Percentiles rank a stretch among this genome's conserved stretches.
Evolutionary conservation across 306 rosid species (phyloP).

Genomic region (Cyclanthera cordifolia): DNA sequence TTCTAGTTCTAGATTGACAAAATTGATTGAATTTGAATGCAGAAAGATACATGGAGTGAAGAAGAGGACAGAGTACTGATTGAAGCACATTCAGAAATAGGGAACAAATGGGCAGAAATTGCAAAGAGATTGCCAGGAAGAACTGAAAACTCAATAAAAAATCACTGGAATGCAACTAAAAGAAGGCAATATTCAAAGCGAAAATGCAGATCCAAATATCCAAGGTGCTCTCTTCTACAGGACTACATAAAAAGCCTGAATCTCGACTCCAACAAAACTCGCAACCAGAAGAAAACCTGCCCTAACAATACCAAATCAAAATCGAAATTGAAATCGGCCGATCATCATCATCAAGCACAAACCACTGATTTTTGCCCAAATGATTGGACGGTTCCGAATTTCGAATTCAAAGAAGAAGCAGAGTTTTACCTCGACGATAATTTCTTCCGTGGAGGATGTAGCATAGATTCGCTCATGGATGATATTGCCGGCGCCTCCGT

Average conservation of each 20-base stretch:
- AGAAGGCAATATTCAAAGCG: conserved; percentile 81
- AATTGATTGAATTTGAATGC: conserved; percentile 9
- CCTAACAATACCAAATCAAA: not conserved
- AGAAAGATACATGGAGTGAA: conserved; percentile 90
- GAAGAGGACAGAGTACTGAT: conserved; percentile 74
- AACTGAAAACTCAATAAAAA: conserved; percentile 87
- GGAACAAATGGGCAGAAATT: conserved; percentile 96
- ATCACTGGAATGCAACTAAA: conserved; percentile 96
- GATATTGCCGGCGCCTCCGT: conserved; percentile 31
- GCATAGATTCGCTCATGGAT: conserved; percentile 51
- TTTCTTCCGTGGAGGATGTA: conserved; percentile 46
- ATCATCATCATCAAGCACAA: conserved; percentile 8
- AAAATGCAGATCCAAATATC: conserved; percentile 66
- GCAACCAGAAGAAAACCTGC: conserved; percentile 22
- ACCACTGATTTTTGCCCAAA: conserved; percentile 14
- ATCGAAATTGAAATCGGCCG: not conserved
- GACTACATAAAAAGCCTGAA: conserved; percentile 77
- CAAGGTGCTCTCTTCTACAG: conserved; percentile 59
- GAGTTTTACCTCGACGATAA: conserved; percentile 49
- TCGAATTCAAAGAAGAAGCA: conserved; percentile 36
- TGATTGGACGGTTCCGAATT: conserved; percentile 30
- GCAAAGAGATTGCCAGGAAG: conserved; percentile 84
- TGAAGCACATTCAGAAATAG: conserved; percentile 62
- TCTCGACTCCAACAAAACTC: conserved; percentile 34
- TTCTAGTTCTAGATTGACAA: not conserved